phyloP scores from a whole-genome alignment of 495 filamentous ascomycete species.

The Penicillium waksmanii region DNA sequence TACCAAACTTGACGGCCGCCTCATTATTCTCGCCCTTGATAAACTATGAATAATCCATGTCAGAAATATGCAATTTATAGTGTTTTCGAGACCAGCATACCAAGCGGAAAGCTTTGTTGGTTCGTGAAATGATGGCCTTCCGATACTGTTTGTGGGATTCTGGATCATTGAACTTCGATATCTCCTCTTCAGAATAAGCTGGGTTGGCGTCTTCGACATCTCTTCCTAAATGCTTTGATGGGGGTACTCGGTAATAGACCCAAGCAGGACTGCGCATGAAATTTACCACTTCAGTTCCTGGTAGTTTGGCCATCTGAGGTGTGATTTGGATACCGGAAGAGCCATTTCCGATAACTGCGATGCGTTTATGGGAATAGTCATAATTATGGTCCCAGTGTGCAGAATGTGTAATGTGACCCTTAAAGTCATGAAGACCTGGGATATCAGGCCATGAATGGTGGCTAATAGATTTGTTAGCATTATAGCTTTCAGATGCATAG shows the following conservation, averaged over 20 bases:
- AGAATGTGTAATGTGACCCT: slow-evolving; percentile 53
- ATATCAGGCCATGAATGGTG: slow-evolving; percentile 54
- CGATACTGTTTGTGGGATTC: slow-evolving; percentile 28
- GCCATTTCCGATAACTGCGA: slow-evolving; percentile 57
- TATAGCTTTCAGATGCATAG: not conserved
- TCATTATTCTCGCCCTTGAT: slow-evolving; percentile 30
- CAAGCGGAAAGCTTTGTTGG: slow-evolving; percentile 35
- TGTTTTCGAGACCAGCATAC: slow-evolving; percentile 11
- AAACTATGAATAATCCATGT: slow-evolving; percentile 16
- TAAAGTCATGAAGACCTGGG: slow-evolving; percentile 48
- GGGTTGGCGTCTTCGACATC: slow-evolving; percentile 32
- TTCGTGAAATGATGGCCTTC: slow-evolving; percentile 36
- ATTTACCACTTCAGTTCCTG: slow-evolving; percentile 28
- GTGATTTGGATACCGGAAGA: slow-evolving; percentile 57
- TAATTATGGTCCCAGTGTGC: slow-evolving; percentile 51
- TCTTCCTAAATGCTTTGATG: slow-evolving; percentile 32
- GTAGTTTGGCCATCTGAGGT: slow-evolving; percentile 48
- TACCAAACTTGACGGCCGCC: slow-evolving; percentile 20
- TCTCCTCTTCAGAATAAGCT: slow-evolving; percentile 35
- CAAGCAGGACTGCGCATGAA: slow-evolving; percentile 35
- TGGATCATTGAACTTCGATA: slow-evolving; percentile 11
- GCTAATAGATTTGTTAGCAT: slow-evolving; percentile 12
- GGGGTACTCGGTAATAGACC: slow-evolving; percentile 31
- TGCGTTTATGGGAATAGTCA: slow-evolving; percentile 49
- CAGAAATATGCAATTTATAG: not conserved